A percentile compares a stretch with the other conserved stretches of the same genome.
Conservation (phyloP, 768 basidiomycete genomes). For the Pholiota conissans region DNA sequence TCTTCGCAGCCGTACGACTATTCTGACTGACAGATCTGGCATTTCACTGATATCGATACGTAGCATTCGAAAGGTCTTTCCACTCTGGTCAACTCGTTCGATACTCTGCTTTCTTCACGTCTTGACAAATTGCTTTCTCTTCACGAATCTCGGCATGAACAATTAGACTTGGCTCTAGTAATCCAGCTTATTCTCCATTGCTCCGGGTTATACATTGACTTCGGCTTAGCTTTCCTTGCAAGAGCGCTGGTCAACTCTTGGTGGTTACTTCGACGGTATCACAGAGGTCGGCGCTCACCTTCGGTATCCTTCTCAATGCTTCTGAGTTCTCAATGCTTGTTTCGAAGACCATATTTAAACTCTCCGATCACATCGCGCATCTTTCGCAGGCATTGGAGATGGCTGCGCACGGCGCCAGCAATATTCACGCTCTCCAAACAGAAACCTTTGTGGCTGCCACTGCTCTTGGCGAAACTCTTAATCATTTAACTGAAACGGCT, state of each 20-base stretch:
- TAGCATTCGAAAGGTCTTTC: slow-evolving; percentile 15
- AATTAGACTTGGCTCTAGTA: slow-evolving; percentile 12
- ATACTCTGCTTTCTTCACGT: slow-evolving; percentile 2
- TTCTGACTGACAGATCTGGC: neutral
- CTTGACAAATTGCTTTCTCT: slow-evolving; percentile 11
- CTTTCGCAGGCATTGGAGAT: slow-evolving; percentile 2
- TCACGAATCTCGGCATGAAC: slow-evolving; percentile 5
- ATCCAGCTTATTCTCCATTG: neutral
- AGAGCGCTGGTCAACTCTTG: slow-evolving; percentile 13
- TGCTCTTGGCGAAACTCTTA: slow-evolving; percentile 34
- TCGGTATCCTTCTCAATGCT: neutral
- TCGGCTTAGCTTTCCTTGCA: slow-evolving; percentile 8
- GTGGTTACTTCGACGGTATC: slow-evolving; percentile 9
- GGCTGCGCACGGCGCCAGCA: slow-evolving; percentile 21
- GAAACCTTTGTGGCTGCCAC: slow-evolving; percentile 34
- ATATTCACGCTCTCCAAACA: slow-evolving; percentile 34
- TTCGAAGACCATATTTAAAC: neutral
- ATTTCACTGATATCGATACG: neutral
- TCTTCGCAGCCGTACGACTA: slow-evolving; percentile 4
- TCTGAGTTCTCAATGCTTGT: neutral
- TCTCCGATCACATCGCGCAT: slow-evolving; percentile 13
- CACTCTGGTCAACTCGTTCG: slow-evolving; percentile 3
- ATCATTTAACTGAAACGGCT: slow-evolving; percentile 37
- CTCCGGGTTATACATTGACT: slow-evolving; percentile 21
- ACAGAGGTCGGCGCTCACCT: slow-evolving; percentile 7